These are phyloP conservation scores for Artemisia argyi DNA, from an alignment of 129 eudicot species.

Conservation along the genomic window DNA sequence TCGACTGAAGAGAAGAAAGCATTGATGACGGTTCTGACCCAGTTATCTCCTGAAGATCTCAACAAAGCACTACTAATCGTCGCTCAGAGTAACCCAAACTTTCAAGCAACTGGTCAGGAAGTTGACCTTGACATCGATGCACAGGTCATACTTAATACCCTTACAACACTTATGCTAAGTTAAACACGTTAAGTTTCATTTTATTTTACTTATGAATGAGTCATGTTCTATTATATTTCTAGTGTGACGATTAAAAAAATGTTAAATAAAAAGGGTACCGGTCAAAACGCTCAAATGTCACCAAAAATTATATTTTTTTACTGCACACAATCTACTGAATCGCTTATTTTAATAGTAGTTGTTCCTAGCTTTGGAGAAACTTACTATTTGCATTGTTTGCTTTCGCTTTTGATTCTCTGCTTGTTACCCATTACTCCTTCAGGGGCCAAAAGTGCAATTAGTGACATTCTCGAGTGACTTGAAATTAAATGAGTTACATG, in stretches of 20 bases:
- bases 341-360: not conserved
- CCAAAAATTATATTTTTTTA: not conserved
- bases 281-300: not conserved
- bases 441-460: too few relatives aligned
- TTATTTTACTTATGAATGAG: too few relatives aligned
- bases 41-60: conserved; percentile 62
- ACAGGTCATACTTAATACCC: conserved; percentile 48
- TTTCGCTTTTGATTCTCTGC: too few relatives aligned
- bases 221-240: too few relatives aligned
- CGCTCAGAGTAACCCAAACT: conserved; percentile 64
- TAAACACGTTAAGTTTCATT: too few relatives aligned
- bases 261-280: not conserved
- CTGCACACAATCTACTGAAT: not conserved
- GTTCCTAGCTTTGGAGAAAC: too few relatives aligned
- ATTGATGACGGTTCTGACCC: conserved; percentile 56
- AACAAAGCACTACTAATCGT: conserved; percentile 69
- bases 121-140: conserved; percentile 79
- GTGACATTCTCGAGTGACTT: too few relatives aligned
- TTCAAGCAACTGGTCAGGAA: conserved; percentile 51
- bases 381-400: too few relatives aligned
- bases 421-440: too few relatives aligned
- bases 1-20: conserved; percentile 79
- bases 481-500: too few relatives aligned
- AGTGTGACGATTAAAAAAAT: not conserved
- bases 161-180: not conserved